phyloP scores from a whole-genome alignment of 1,139 yeast species.

The Suhomyces choctaworum region DNA sequence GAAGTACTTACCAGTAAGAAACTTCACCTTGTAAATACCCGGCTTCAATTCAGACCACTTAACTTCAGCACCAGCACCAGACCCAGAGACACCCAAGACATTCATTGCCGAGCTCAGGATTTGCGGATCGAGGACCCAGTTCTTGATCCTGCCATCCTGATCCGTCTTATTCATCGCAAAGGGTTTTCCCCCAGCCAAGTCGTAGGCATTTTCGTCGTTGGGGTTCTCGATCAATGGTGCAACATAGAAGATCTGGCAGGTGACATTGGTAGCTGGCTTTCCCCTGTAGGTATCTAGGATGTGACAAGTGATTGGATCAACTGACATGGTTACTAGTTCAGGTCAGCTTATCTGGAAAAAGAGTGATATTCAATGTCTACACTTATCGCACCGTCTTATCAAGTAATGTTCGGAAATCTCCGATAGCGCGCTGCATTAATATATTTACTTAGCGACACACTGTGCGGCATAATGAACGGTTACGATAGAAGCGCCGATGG shows the following conservation, averaged over 20 bases:
- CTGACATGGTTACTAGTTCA: slow-evolving; percentile 20
- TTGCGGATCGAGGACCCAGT: slow-evolving; percentile 59
- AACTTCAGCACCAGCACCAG: slow-evolving; percentile 11
- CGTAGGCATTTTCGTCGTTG: slow-evolving; percentile 28
- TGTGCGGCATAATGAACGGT: too few species aligned
- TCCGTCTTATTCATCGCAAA: slow-evolving; percentile 72
- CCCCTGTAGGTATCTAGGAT: slow-evolving; percentile 84
- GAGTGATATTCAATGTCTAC: neutral
- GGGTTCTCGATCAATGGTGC: slow-evolving; percentile 29
- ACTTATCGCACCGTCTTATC: slow-evolving; percentile 1
- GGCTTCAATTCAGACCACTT: slow-evolving; percentile 49
- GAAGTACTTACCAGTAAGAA: slow-evolving; percentile 72
- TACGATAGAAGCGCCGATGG: too few species aligned
- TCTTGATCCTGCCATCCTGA: slow-evolving; percentile 70
- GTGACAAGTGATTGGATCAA: slow-evolving; percentile 79
- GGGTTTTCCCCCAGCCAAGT: slow-evolving; percentile 30
- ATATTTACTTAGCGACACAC: neutral
- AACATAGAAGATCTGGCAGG: slow-evolving; percentile 54
- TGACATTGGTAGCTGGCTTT: slow-evolving; percentile 69
- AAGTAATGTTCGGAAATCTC: slow-evolving; percentile 10
- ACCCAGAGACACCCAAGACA: slow-evolving; percentile 33
- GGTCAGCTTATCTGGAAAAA: too few species aligned
- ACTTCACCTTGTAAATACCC: slow-evolving; percentile 73
- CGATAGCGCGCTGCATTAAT: slow-evolving; percentile 7
- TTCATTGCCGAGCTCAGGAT: slow-evolving; percentile 19